Percentiles rank a stretch among this genome's conserved stretches.
These are phyloP conservation scores for Kandelia obovata DNA, from an alignment of 345 rosid species.

Conservation along the genomic window DNA sequence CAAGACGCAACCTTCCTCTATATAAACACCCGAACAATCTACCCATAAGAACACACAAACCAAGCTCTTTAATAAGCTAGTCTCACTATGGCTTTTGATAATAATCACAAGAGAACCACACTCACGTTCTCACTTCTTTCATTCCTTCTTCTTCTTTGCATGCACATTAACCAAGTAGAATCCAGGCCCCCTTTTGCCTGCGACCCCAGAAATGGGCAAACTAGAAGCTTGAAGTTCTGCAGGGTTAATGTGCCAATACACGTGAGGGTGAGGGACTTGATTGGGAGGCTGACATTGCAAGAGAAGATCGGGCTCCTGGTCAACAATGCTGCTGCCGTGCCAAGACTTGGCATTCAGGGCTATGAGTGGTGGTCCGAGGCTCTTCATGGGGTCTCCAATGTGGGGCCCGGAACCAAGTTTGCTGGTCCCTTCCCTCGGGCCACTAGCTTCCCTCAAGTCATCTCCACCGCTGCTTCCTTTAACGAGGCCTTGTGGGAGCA, in stretches of 20 bases:
- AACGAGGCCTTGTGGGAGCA: constrained; percentile 30
- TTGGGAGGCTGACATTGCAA: constrained; percentile 28
- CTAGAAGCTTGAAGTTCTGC: constrained; percentile 24
- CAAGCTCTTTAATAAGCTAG: neutral
- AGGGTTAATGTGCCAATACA: constrained; percentile 17
- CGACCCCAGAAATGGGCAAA: constrained; percentile 18
- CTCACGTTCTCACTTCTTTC: neutral
- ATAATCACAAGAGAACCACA: neutral
- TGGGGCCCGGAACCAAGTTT: constrained; percentile 29
- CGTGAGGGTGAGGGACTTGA: constrained; percentile 25
- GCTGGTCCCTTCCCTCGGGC: constrained; percentile 30
- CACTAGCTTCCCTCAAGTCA: constrained; percentile 36
- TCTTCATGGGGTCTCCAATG: constrained; percentile 34
- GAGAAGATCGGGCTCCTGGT: constrained; percentile 29
- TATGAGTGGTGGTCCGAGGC: constrained; percentile 44
- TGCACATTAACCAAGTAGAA: neutral
- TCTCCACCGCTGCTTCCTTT: constrained; percentile 34
- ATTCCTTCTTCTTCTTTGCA: neutral
- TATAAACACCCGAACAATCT: neutral
- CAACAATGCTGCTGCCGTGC: constrained; percentile 29
- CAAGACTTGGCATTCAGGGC: constrained; percentile 31
- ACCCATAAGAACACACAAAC: neutral
- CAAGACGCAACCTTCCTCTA: constrained; percentile 16
- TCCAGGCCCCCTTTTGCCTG: constrained; percentile 28
- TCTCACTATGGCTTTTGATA: constrained; percentile 6